Conservation (phyloP, 371 early-diverging fungal species). For the Amoeboaphelidium protococcarum region DNA sequence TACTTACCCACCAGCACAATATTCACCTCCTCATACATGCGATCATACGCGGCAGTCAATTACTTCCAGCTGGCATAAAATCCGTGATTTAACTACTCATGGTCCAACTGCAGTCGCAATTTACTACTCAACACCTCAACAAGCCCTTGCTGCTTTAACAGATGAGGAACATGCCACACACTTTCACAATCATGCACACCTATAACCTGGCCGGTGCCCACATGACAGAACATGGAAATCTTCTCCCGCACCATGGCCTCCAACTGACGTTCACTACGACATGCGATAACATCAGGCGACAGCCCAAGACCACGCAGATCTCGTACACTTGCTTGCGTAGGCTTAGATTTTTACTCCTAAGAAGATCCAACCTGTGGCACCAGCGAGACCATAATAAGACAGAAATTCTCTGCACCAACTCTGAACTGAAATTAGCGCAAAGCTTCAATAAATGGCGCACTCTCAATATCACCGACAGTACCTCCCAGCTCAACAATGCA, state of each 20-base stretch:
- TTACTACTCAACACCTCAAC: constrained; percentile 41
- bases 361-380: constrained; percentile 90
- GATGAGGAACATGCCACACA: constrained; percentile 85
- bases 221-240: constrained; percentile 96
- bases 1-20: constrained; percentile 95
- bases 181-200: constrained; percentile 84
- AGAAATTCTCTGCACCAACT: constrained; percentile 91
- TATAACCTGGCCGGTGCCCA: constrained; percentile 61
- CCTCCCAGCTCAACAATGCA: constrained; percentile 98
- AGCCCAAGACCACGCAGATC: constrained; percentile 87
- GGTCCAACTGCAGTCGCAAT: constrained; percentile 28
- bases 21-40: constrained; percentile 51
- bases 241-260: constrained; percentile 57
- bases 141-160: constrained; percentile 60
- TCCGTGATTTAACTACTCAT: constrained; percentile 1
- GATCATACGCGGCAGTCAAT: constrained; percentile 26
- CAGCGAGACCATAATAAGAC: constrained; percentile 86
- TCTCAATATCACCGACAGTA: constrained; percentile 96
- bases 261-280: constrained; percentile 57
- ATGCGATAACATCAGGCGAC: constrained; percentile 90
- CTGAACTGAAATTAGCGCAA: constrained; percentile 97
- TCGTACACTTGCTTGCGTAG: constrained; percentile 83
- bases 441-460: constrained; percentile 93
- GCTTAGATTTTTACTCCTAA: constrained; percentile 98
- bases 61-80: constrained; percentile 1